Evolutionary conservation across 805 yeast genomes (phyloP).

Genomic region (Lipomyces starkeyi): DNA sequence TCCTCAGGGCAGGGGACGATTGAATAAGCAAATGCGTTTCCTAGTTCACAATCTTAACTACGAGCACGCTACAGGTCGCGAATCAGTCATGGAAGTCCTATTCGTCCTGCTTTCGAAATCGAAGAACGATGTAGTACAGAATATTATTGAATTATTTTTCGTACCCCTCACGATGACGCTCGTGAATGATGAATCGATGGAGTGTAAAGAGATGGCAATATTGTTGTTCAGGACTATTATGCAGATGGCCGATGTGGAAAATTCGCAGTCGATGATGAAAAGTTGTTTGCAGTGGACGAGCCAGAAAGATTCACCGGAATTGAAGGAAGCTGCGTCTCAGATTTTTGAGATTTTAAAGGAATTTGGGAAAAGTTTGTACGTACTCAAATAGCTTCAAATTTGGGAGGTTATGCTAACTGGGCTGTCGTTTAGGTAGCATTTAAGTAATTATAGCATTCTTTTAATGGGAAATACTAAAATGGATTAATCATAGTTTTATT

Average conservation of each 20-base stretch:
- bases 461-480: not conserved
- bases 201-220: constrained; percentile 84
- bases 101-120: constrained; percentile 72
- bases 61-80: constrained; percentile 84
- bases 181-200: constrained; percentile 75
- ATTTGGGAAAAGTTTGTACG: constrained; percentile 8
- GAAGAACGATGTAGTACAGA: constrained; percentile 55
- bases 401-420: not conserved
- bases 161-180: constrained; percentile 79
- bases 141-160: constrained; percentile 76
- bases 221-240: constrained; percentile 63
- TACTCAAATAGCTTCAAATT: not conserved
- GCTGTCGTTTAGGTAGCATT: not conserved
- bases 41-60: constrained; percentile 81
- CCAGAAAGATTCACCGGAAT: constrained; percentile 46
- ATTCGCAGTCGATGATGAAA: constrained; percentile 29
- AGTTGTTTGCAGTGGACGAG: constrained; percentile 31
- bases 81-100: constrained; percentile 87
- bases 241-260: constrained; percentile 52
- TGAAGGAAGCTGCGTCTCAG: constrained; percentile 47
- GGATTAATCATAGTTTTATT: not conserved
- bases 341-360: constrained; percentile 20
- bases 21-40: constrained; percentile 82
- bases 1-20: constrained; percentile 86
- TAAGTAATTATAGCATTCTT: not conserved